These are phyloP conservation scores for Taphrina wiesneri DNA, from an alignment of 1,139 yeast species.

Conservation along the genomic window DNA sequence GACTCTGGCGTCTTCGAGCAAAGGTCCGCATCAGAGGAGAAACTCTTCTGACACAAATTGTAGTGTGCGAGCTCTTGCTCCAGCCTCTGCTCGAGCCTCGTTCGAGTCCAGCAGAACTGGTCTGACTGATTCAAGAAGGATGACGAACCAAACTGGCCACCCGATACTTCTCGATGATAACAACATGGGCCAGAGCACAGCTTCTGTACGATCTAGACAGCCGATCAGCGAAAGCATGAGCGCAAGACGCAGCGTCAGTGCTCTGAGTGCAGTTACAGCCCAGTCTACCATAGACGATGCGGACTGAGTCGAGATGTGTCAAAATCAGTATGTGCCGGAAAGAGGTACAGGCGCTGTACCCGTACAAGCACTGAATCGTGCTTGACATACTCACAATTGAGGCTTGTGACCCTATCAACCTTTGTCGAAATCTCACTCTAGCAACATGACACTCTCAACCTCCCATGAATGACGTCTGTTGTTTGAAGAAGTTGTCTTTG, in stretches of 20 bases:
- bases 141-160: not conserved
- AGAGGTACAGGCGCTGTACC: too few species aligned
- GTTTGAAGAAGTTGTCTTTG: too few species aligned
- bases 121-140: not conserved
- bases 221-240: not conserved
- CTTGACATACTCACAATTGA: too few species aligned
- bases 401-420: too few species aligned
- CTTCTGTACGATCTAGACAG: not conserved
- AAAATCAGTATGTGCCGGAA: too few species aligned
- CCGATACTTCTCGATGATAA: not conserved
- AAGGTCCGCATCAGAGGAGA: constrained; percentile 19
- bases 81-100: constrained; percentile 25
- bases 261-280: not conserved
- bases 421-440: too few species aligned
- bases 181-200: not conserved
- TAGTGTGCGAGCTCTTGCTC: constrained; percentile 29
- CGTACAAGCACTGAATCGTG: too few species aligned
- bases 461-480: too few species aligned
- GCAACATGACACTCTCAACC: too few species aligned
- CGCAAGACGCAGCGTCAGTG: not conserved
- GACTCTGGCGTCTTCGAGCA: constrained; percentile 26
- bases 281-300: not conserved
- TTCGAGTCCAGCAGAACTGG: constrained; percentile 24
- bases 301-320: not conserved
- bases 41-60: constrained; percentile 19